Evolutionary conservation across 441 rosid genomes (phyloP), one percentile per base, ranked within the genome.

Genomic region (Corymbia citriodora): DNA sequence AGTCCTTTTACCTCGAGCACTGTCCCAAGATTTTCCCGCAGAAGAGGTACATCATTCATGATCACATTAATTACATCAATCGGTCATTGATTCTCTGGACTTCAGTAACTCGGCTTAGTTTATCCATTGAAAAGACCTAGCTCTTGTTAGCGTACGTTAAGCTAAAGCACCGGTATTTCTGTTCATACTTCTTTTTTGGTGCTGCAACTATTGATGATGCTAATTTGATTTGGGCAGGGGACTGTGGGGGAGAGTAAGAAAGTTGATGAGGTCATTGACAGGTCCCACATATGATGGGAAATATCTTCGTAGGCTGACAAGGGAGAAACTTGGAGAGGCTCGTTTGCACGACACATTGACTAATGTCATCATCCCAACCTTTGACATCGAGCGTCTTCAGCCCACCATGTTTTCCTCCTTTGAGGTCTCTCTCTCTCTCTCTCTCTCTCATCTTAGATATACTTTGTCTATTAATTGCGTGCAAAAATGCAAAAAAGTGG

Each of bases 221-320:
- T 18, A 33, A 70, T 70, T 17, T 70, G 48, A 70, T 70, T 17
- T 70, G 48, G 33, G 25, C 74, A 68, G 74, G 74, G 74, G 74
- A 31, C 7, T 16, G 74, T 68, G 74, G 81, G 81, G 81, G 48
- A 70, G 81, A 70, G 81, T 9, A 33, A 70, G 81, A 31, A 94
- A 92, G 88, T 33, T 93, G 87, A 87, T 92, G n/a, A 96, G 92
- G 89, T 89, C 94, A 29, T 40, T 96, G n/a, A 33, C 88, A 36
- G 97, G 97, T 59, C 98, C 98, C 14, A 96, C 91, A 88, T 96
- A 96, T 36, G 94, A 95, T 18, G 96, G 97, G 23, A 59, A 90
- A 88, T 95, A 95, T 83, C 91, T 95, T 18, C 96, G 92, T 85
- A 19, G 87, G 19, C 72, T 95, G 27, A 90, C 94, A 13, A 91